Percentiles rank a stretch among this genome's conserved stretches.
phyloP scores from a whole-genome alignment of 148 eudicot genomes.

The Rhododendron kiyosumense region DNA sequence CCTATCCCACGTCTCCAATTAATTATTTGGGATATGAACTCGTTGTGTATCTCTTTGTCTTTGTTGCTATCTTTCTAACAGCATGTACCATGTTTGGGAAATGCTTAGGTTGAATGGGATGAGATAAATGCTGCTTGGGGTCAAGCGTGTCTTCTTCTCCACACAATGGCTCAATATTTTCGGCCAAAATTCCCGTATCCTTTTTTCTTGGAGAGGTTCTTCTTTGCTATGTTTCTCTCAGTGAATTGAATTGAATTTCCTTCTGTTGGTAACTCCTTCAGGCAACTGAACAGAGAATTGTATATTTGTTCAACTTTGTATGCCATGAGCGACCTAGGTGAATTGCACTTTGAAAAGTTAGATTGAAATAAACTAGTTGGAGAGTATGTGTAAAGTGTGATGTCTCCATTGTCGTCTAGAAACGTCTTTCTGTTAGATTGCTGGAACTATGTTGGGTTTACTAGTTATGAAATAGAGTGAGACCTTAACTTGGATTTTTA shows the following conservation, averaged over 20 bases:
- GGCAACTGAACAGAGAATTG: background rate
- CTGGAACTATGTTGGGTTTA: background rate
- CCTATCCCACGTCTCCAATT: background rate
- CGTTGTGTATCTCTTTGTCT: background rate
- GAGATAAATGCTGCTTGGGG: constrained; percentile 99
- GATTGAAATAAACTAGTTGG: background rate
- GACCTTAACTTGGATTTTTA: background rate
- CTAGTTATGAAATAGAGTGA: background rate
- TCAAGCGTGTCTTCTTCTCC: constrained; percentile 96
- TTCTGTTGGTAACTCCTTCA: background rate
- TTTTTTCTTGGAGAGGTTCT: constrained; percentile 10
- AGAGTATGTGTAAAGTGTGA: background rate
- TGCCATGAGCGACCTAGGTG: too few relatives aligned
- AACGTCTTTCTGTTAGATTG: background rate
- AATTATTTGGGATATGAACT: background rate
- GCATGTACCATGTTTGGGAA: constrained; percentile 2
- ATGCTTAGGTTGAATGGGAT: constrained; percentile 94
- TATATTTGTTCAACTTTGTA: background rate
- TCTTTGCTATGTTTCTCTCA: background rate
- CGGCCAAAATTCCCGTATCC: constrained; percentile 96
- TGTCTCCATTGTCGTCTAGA: background rate
- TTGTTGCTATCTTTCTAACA: constrained; percentile 3
- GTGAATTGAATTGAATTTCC: background rate
- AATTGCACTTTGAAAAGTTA: background rate
- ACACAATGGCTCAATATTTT: constrained; percentile 94